Evolutionary conservation across 2,329 filamentous ascomycete genomes (phyloP), one percentile per base, ranked within the genome.

Genomic region (Knufia petricola): DNA sequence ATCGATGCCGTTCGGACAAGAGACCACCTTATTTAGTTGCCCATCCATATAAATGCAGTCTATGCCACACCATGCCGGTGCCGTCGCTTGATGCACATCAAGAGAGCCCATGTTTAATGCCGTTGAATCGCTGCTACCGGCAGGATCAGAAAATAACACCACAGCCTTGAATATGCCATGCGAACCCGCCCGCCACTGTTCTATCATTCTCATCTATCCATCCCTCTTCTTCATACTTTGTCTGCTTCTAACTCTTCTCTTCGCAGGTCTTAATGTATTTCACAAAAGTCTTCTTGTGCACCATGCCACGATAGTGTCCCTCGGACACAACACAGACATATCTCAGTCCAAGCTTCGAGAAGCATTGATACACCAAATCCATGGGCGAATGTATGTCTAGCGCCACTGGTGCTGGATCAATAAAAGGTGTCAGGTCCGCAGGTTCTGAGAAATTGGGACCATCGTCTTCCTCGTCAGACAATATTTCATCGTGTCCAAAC

Each of bases 261-360:
- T 47, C 44, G 20, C 31, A 47, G 9, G 44, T 47, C 34, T 39
- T 47, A n/a, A 94, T 84, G 63, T 94, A 95, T 65, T 87, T 89
- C 51, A 95, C 90, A 70, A 98, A 96, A 3, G 81, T 83, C 72
- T 98, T 98, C 72, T 96, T 96, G 67, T 98, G 92, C 44, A 94
- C 87, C 74, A 98, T 78, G 53, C 92, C 92, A 1, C 85, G 85
- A 67, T 87, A 98, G 52, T 79, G 80, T 20, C 92, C 92, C 56
- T 95, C 82, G 48, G 78, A 78, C 21, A 92, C 70, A 3, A 95
- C 88, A 63, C 92, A 96, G 43, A 98, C 84, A 65, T 95, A 96
- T 53, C 92, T 76, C 56, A 98, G 67, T 1, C 92, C 92, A 7
- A 98, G 73, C 67, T 98, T 98, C 44, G 87, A 85, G 64, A 96